Base-by-base conservation (phyloP, 305 asterid species). In the Salvia sclarea region DNA sequence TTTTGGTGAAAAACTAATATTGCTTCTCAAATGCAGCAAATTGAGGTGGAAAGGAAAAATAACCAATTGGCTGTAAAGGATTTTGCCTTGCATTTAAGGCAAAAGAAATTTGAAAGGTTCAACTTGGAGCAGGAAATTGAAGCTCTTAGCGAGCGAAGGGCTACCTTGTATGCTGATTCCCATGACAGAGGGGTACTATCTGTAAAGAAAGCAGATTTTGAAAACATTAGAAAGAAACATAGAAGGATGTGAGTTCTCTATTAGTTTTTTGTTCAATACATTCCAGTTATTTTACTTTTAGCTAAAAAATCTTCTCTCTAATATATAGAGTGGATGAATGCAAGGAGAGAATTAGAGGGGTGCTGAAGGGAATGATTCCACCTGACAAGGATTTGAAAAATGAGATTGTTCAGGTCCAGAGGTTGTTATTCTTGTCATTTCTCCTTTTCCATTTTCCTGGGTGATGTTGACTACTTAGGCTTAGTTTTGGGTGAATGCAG, bases 351-450 rank as follows among this genome's bases (percentile, higher is more conserved):
- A 77, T 94, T 68, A 83, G 91, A 79, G 92, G 80, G 65, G 88
- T 89, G 73, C 80, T 94, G 80, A 94, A 94, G 83, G 98, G 98
- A 79, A 94, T 96, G 83, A 77, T 88, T 74, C 98, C 98, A 31
- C 83, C 88, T 68, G 96, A 89, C 73, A 94, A 85, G 83, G 97
- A 94, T 79, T 82, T 94, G 84, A 91, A 84, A 76, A 79, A 83
- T 20, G 98, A 94, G 77, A 78, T 94, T 71, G 40, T 78, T 68
- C 84, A 86, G 82, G 96, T 79, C 66, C 96, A 85, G 78, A 91
- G 97, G 97, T 94, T 69, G 67, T 67, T 71, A 54, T 24, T 30
- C 40, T 70, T 54, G 61, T 57, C 20, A 62, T 70, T 50, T 45
- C 45, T 53, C 7, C 50, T 52, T 72, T 72, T 6, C 22, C 21